Evolutionary conservation across 768 basidiomycete genomes (phyloP), one percentile per base, ranked within the genome.

Genomic region (Termitomyces sp.): DNA sequence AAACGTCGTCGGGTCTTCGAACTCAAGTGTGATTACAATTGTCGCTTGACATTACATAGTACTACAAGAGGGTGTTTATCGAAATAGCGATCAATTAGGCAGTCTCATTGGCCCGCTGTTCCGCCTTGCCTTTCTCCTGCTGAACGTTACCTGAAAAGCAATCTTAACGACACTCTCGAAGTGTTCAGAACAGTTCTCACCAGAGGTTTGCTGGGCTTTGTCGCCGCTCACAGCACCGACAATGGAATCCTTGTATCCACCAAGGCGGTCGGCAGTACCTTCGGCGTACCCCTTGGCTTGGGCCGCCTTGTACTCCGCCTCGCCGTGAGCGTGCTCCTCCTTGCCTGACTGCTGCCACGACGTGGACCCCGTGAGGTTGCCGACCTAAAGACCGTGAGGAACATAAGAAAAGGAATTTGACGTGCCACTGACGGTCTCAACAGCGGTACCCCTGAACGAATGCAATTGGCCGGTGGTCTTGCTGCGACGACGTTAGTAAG

Each of bases 151-250:
- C 83, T 83, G 10, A 2, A 5, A 0, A 36, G 14, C 5, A 1
- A 20, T 3, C 12, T n/a, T 5, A 30, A 13, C 6, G n/a, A 20
- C 6, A 3, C 13, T 6, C 4, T 5, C 4, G 2, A 1, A 7
- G 4, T 4, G 1, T 43, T 0, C 4, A 5, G 13, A 22, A 9
- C 24, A 63, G 69, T 45, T 10, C 51, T 42, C 37, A 80, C 82
- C 81, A 46, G 68, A 53, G 33, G 68, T 56, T 61, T 84, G 71
- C 65, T 83, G 77, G 3, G 61, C 8, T 63, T 74, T 75, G 62
- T 85, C 82, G 14, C 82, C 81, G 14, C 74, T 81, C 34, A 83
- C 62, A 10, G 82, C 78, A 10, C 83, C 83, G n/a, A 81, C 69
- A 42, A 83, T 61, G 13, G 74, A 59, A 65, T 82, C 79, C 57